Conservation (phyloP, 2,329 filamentous ascomycete genomes). For the Escovopsis weberi region DNA sequence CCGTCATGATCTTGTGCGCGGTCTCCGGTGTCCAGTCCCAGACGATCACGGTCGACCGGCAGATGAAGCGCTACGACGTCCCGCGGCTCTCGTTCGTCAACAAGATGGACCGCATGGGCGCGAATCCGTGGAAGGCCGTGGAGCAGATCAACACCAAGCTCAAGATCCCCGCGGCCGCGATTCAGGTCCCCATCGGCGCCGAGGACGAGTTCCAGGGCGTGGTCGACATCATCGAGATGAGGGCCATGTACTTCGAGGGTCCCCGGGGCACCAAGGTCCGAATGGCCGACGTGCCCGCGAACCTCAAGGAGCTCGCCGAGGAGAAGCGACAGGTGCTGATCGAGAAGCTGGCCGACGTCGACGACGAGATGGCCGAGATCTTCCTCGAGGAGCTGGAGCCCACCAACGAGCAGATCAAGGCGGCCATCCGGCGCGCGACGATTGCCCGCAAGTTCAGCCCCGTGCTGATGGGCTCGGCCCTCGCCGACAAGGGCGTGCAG, state of each 20-base stretch:
- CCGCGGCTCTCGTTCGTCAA: slow-evolving; percentile 94
- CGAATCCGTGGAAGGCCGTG: slow-evolving; percentile 93
- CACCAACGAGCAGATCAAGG: slow-evolving; percentile 70
- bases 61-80: slow-evolving; percentile 97
- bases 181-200: slow-evolving; percentile 85
- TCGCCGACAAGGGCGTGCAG: slow-evolving; percentile 90
- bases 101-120: slow-evolving; percentile 99
- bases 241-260: slow-evolving; percentile 84
- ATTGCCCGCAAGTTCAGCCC: slow-evolving; percentile 80
- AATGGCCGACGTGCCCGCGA: slow-evolving; percentile 66
- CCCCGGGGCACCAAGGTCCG: slow-evolving; percentile 63
- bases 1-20: slow-evolving; percentile 96
- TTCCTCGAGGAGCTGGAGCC: slow-evolving; percentile 81
- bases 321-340: slow-evolving; percentile 78
- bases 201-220: slow-evolving; percentile 90
- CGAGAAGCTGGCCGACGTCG: slow-evolving; percentile 90
- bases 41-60: slow-evolving; percentile 93
- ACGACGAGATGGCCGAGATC: slow-evolving; percentile 92
- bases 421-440: slow-evolving; percentile 82
- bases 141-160: slow-evolving; percentile 97
- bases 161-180: slow-evolving; percentile 78
- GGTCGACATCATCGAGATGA: slow-evolving; percentile 85
- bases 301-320: slow-evolving; percentile 58
- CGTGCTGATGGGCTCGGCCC: slow-evolving; percentile 89
- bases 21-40: slow-evolving; percentile 96